phyloP scores from a whole-genome alignment of 306 rosid species.

The Lathyrus tuberosus region DNA sequence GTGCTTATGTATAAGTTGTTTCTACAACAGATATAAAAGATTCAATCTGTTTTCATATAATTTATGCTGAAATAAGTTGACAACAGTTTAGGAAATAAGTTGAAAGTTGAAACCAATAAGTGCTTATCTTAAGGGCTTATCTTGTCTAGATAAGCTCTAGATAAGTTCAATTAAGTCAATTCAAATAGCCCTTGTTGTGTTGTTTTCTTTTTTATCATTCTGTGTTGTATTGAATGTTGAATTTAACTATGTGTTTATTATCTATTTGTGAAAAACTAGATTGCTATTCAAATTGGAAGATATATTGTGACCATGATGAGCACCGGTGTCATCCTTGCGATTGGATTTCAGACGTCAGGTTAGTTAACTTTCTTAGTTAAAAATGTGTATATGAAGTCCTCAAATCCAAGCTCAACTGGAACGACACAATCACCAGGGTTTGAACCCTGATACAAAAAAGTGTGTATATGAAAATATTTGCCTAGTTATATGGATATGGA shows the following conservation, averaged over 20 bases:
- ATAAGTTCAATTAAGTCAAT: neutral
- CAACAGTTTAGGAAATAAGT: neutral
- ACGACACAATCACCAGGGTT: no score
- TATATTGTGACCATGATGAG: conserved; percentile 98
- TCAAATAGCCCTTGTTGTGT: neutral
- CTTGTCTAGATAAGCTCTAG: neutral
- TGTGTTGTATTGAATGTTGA: conserved; percentile 32
- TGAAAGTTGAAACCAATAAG: no score
- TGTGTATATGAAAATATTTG: no score
- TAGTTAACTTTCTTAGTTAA: conserved; percentile 27
- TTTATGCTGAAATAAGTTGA: neutral
- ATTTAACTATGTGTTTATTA: conserved; percentile 29
- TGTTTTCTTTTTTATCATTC: neutral
- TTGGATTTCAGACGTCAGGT: conserved; percentile 95
- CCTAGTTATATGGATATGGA: neutral
- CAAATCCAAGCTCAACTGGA: no score
- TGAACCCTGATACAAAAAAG: no score
- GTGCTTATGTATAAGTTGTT: neutral
- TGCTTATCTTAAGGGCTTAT: no score
- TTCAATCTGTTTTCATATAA: neutral
- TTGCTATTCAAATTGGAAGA: conserved; percentile 87
- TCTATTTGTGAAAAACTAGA: conserved; percentile 44
- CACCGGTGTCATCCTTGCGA: conserved; percentile 82
- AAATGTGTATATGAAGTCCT: neutral
- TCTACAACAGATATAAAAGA: neutral